Evolutionary conservation across 2,329 filamentous ascomycete species (phyloP), one percentile per base, ranked within the genome.

Genomic region (Penicillium hordei): DNA sequence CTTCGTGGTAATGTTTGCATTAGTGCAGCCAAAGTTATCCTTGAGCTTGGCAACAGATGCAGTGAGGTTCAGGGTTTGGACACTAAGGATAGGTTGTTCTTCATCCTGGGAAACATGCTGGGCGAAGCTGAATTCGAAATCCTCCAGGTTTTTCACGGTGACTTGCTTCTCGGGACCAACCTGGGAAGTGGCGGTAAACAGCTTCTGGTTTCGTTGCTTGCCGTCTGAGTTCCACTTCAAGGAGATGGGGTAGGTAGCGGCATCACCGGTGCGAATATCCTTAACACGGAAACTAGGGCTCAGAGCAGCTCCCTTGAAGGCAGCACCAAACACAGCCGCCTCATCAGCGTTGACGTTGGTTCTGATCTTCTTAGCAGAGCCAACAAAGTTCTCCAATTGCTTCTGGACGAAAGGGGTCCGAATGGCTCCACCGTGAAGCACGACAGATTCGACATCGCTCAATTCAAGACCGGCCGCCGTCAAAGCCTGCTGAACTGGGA

Each of bases 241-340:
- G 56, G 87, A 86, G 29, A 89, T 83, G 2, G 87, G 80, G 72
- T 94, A 97, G 43, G 82, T 82, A 42, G 90, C 84, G 23, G 84
- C 86, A 68, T 99, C 94, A n/a, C 81, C 83, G 51, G 90, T 86
- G 58, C 90, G 84, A 64, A 99, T 99, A 71, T 97, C 94, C 82
- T 97, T 99, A 72, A 99, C 94, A 60, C 92, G 89, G 86, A 99
- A 99, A 73, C 90, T 93, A 40, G 93, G 92, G 77, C 91, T 97
- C 58, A 99, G 83, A 66, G 91, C 87, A 52, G 94, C 94, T 50
- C 91, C 94, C 71, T 93, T 91, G 82, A 99, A 97, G 29, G 89
- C 93, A 55, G 94, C 93, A 67, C 94, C 94, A 74, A 97, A 96
- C 10, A 96, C 94, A 50, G 94, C 94, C 25, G 94, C 89, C 77